Conservation (phyloP, 768 basidiomycete species). For the Boletus insuetus region DNA sequence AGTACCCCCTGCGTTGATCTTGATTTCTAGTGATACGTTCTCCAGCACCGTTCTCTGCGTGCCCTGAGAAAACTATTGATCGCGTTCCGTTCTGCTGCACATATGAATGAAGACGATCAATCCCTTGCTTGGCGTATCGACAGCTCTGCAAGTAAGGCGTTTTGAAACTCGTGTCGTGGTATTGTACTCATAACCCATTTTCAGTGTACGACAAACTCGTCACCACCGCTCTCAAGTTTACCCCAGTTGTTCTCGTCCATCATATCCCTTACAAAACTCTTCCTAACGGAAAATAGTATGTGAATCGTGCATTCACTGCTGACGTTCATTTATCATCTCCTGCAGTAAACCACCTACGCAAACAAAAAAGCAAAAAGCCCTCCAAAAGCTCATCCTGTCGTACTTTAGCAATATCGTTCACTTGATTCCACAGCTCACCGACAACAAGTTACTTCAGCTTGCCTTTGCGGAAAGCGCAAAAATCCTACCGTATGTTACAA, state of each 20-base stretch:
- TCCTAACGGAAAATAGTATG: slow-evolving; percentile 83
- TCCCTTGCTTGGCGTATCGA: slow-evolving; percentile 86
- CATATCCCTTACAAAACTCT: slow-evolving; percentile 87
- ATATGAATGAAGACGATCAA: slow-evolving; percentile 84
- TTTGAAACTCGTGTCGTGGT: not conserved
- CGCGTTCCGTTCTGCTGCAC: slow-evolving; percentile 87
- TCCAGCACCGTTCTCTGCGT: slow-evolving; percentile 82
- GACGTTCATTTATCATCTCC: not conserved
- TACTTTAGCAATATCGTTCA: slow-evolving; percentile 87
- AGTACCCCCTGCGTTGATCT: slow-evolving; percentile 13
- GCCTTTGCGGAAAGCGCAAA: slow-evolving; percentile 85
- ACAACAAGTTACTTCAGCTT: slow-evolving; percentile 60
- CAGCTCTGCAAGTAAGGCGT: slow-evolving; percentile 46
- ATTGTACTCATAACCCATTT: not conserved
- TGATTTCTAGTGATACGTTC: not conserved
- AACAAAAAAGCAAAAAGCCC: slow-evolving; percentile 73
- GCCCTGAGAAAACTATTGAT: slow-evolving; percentile 80
- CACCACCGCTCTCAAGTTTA: slow-evolving; percentile 82
- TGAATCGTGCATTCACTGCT: slow-evolving; percentile 3
- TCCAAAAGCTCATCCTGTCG: slow-evolving; percentile 85
- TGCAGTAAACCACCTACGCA: slow-evolving; percentile 83
- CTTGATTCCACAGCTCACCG: slow-evolving; percentile 71
- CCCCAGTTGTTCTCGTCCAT: slow-evolving; percentile 82
- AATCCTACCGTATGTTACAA: slow-evolving; percentile 83
- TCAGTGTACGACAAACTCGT: slow-evolving; percentile 94